These are phyloP conservation scores for Hericium erinaceus DNA, from an alignment of 768 basidiomycete species.

Conservation along the genomic window DNA sequence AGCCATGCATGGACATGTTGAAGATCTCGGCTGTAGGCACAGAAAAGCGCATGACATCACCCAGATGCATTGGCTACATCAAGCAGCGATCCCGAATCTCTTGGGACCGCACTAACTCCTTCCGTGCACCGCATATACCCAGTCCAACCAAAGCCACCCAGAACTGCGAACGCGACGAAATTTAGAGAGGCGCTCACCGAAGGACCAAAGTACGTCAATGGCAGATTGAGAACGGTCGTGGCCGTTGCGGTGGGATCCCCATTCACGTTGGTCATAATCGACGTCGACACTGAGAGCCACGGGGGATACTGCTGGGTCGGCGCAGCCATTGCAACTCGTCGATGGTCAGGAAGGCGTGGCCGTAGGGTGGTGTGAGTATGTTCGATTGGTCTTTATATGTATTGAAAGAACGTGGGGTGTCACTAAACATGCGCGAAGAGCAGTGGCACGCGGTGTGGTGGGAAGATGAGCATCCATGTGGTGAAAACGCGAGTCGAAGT, in stretches of 20 bases:
- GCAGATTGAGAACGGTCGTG: slow-evolving; percentile 49
- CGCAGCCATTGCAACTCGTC: slow-evolving; percentile 34
- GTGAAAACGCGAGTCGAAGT: not conserved
- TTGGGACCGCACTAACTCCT: no score
- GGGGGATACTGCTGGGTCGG: slow-evolving; percentile 62
- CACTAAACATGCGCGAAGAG: not conserved
- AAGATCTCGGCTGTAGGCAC: no score
- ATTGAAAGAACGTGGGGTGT: not conserved
- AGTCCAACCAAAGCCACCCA: not conserved
- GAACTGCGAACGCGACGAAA: not conserved
- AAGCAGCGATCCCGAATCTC: no score
- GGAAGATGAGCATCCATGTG: not conserved
- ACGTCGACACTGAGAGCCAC: slow-evolving; percentile 57
- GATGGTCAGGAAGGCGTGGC: not conserved
- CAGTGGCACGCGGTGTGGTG: not conserved
- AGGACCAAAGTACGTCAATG: slow-evolving; percentile 77
- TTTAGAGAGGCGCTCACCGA: slow-evolving; percentile 44
- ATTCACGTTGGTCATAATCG: slow-evolving; percentile 41
- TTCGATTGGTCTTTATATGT: not conserved
- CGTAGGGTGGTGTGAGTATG: not conserved
- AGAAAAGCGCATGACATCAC: no score
- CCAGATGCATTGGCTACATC: no score
- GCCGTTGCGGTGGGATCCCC: slow-evolving; percentile 48
- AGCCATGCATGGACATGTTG: no score
- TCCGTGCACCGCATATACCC: no score